A percentile compares a stretch with the other conserved stretches of the same genome.
Evolutionary conservation across 768 basidiomycete genomes (phyloP).

Genomic region (Jaapia argillacea): DNA sequence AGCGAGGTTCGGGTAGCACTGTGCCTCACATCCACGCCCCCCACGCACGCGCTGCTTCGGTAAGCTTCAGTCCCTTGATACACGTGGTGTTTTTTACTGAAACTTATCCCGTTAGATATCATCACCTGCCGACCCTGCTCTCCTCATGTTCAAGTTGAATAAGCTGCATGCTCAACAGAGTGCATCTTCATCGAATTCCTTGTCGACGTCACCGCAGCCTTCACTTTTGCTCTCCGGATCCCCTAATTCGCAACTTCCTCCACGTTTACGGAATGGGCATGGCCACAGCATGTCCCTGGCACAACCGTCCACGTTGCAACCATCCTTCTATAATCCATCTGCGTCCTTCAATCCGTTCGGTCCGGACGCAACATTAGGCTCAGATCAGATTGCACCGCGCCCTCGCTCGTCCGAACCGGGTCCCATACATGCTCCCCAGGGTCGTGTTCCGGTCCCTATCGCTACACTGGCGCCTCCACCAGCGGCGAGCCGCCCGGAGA

Average conservation of each 20-base stretch:
- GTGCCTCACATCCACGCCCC: constrained; percentile 59
- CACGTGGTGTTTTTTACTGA: constrained; percentile 3
- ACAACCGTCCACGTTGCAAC: constrained; percentile 37
- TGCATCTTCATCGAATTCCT: constrained; percentile 38
- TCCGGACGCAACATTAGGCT: constrained; percentile 40
- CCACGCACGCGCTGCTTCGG: constrained; percentile 78
- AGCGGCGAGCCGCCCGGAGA: constrained; percentile 36
- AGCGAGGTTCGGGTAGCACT: constrained; percentile 43
- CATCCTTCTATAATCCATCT: constrained; percentile 25
- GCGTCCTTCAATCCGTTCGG: constrained; percentile 59
- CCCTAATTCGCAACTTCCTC: constrained; percentile 27
- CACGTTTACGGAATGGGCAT: constrained; percentile 44
- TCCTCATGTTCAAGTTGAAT: constrained; percentile 75
- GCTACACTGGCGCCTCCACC: constrained; percentile 36
- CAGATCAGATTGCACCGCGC: constrained; percentile 26
- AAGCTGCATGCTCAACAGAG: constrained; percentile 63
- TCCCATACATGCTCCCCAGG: constrained; percentile 39
- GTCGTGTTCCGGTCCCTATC: constrained; percentile 36
- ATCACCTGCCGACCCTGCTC: constrained; percentile 80
- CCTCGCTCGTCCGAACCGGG: constrained; percentile 13
- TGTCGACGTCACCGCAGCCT: constrained; percentile 58
- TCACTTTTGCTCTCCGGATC: constrained; percentile 43
- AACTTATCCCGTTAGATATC: constrained; percentile 51
- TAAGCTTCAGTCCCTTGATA: constrained; percentile 29
- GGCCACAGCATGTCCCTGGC: constrained; percentile 69